phyloP scores from a whole-genome alignment of 805 yeast genomes.

The Nematodospora valgi region DNA sequence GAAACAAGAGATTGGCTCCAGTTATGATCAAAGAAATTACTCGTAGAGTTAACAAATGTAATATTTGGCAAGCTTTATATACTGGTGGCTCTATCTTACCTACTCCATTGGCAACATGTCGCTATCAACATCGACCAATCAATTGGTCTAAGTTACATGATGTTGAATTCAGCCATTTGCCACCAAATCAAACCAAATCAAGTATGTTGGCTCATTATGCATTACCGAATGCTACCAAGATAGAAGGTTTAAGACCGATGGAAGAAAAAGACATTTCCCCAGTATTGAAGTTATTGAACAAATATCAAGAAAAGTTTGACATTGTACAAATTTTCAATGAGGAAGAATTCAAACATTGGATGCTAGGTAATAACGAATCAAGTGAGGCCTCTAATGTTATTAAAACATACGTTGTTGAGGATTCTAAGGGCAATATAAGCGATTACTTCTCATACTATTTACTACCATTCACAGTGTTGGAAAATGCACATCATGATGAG shows the following conservation, averaged over 20 bases:
- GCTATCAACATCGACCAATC: conserved; percentile 91
- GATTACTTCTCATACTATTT: conserved; percentile 90
- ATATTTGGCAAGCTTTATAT: conserved; percentile 94
- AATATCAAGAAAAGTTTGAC: conserved; percentile 69
- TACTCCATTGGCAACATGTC: conserved; percentile 82
- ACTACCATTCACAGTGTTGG: conserved; percentile 80
- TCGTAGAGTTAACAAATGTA: conserved; percentile 77
- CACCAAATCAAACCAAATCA: conserved; percentile 62
- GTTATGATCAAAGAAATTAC: conserved; percentile 92
- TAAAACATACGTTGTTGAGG: conserved; percentile 73
- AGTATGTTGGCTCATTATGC: conserved; percentile 62
- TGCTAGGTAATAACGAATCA: conserved; percentile 46
- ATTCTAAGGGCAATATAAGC: conserved; percentile 62
- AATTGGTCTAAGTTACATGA: conserved; percentile 89
- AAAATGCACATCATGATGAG: conserved; percentile 58
- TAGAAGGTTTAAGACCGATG: conserved; percentile 58
- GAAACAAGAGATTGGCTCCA: conserved; percentile 94
- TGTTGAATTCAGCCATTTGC: conserved; percentile 85
- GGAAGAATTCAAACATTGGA: conserved; percentile 78
- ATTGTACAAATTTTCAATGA: conserved; percentile 65
- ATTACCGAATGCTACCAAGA: conserved; percentile 48
- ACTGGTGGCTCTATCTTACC: conserved; percentile 93
- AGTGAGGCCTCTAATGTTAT: conserved; percentile 49
- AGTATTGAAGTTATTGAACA: conserved; percentile 55
- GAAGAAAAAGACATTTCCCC: conserved; percentile 57